A percentile compares a stretch with the other conserved stretches of the same genome.
Evolutionary conservation across 495 filamentous ascomycete species (phyloP).

Genomic region (Aspergillus olivimuriae): DNA sequence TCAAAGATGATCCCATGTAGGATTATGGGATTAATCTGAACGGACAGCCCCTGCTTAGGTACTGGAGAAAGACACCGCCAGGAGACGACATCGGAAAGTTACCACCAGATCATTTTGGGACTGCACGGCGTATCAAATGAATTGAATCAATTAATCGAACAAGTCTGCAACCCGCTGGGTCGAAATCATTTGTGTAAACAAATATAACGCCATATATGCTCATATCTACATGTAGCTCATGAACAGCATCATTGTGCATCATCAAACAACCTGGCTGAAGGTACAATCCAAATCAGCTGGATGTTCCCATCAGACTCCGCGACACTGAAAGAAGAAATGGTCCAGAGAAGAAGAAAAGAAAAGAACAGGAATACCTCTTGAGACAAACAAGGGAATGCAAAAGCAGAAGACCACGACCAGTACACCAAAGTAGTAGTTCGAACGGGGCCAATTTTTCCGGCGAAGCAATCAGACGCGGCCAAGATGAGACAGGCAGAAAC

Average conservation of each 20-base stretch:
- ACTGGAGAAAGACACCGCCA: too few relatives aligned
- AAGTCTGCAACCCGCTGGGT: conserved; percentile 7
- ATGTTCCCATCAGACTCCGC: conserved; percentile 23
- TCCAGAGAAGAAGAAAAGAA: conserved; percentile 18
- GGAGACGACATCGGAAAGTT: too few relatives aligned
- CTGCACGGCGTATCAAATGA: too few relatives aligned
- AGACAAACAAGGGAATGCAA: conserved; percentile 13
- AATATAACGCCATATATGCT: conserved; percentile 40
- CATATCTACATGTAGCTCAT: conserved; percentile 43
- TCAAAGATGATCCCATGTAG: too few relatives aligned
- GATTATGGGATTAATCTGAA: too few relatives aligned
- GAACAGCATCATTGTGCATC: conserved; percentile 29
- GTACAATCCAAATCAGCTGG: conserved; percentile 20
- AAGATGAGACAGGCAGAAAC: conserved; percentile 7
- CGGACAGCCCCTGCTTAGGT: too few relatives aligned
- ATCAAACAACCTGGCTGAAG: conserved; percentile 32
- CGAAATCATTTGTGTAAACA: conserved; percentile 18
- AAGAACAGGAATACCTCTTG: conserved; percentile 13
- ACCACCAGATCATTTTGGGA: too few relatives aligned
- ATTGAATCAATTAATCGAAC: conserved; percentile 14
- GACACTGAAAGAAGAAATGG: too few relatives aligned
- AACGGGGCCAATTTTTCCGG: conserved; percentile 1
- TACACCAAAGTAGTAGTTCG: conserved; percentile 20
- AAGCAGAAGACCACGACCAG: conserved; percentile 21
- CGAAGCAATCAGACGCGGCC: conserved; percentile 9